A percentile compares a stretch with the other conserved stretches of the same genome.
phyloP scores from a whole-genome alignment of 768 basidiomycete genomes.

The Agrocybe praecox region DNA sequence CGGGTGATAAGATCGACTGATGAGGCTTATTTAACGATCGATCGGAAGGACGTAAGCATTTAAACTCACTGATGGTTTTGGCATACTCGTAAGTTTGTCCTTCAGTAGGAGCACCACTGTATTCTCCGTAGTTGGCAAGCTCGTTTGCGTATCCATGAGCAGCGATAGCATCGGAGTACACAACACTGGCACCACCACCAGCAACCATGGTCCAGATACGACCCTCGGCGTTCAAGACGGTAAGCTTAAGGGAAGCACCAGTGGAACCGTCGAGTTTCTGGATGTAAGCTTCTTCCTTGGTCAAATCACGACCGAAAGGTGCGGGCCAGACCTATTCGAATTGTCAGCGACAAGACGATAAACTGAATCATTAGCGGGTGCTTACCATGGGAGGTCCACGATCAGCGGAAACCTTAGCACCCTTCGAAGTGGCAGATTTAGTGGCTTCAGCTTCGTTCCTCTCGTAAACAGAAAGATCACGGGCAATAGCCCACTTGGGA shows the following conservation, averaged over 20 bases:
- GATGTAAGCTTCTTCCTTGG: conserved; percentile 99
- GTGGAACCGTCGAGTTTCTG: conserved; percentile 97
- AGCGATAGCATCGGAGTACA: conserved; percentile 79
- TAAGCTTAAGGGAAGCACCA: conserved; percentile 97
- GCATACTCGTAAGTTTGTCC: conserved; percentile 99
- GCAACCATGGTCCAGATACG: conserved; percentile 99
- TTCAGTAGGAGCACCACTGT: conserved; percentile 97
- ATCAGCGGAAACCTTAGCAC: conserved; percentile 72
- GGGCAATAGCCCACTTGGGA: conserved; percentile 97
- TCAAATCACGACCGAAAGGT: conserved; percentile 95
- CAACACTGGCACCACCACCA: conserved; percentile 81
- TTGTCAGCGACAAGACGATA: background rate
- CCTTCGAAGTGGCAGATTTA: conserved; percentile 43
- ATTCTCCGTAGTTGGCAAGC: conserved; percentile 99
- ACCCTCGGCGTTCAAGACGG: conserved; percentile 92
- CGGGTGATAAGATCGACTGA: conserved; percentile 92
- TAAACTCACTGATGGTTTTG: conserved; percentile 86
- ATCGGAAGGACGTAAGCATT: background rate
- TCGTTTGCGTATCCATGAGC: conserved; percentile 97
- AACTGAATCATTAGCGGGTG: conserved; percentile 2
- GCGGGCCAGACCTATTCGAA: conserved; percentile 73
- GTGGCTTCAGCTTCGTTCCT: conserved; percentile 38
- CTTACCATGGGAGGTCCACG: conserved; percentile 95
- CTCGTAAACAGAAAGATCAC: conserved; percentile 82
- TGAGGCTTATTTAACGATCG: background rate